Evolutionary conservation across 2,329 filamentous ascomycete species (phyloP), one percentile per base, ranked within the genome.

Genomic region (Sporothrix euskadiensis): DNA sequence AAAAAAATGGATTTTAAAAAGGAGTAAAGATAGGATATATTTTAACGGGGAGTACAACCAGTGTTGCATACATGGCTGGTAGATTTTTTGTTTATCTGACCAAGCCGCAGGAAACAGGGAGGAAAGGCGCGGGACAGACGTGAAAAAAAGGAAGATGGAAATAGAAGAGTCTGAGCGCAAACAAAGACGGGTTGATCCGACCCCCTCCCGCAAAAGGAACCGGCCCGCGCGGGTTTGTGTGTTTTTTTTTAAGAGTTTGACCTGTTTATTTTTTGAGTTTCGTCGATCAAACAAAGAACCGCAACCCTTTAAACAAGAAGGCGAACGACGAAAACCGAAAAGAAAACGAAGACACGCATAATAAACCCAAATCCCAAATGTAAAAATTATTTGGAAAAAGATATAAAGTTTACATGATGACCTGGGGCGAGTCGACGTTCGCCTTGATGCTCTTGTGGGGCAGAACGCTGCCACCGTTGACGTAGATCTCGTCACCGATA

Each of bases 361-460:
- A 47, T n/a, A 69, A 49, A 19, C 44, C 44, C 44, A 73, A 63
- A 66, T 39, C 56, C 19, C 44, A 71, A 54, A 32, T 30, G 30
- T 49, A 71, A 71, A 61, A 16, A n/a, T 44, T 4, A 61, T 56
- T 22, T 22, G 44, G 44, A 39, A 68, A 68, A 71, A n/a, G 30
- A 65, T 49, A 9, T 4, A 26, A 32, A 32, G 19, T 71, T 69
- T 86, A 91, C 89, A 91, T 91, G 80, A 91, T 91, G 77, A 91
- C 90, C 75, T 89, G 88, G 32, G 89, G 89, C 39, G 88, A 89
- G 83, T 99, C 96, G 79, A 99, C 93, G 83, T 99, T 99, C 80
- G 91, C 89, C 89, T 98, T 98, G 88, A 99, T 98, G 82, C 92
- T 96, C 91, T 99, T 99, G 86, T 99, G 95, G 7, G 95, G 95